Base-by-base conservation (phyloP, 2,329 filamentous ascomycete genomes). In the Arachnopeziza araneosa region DNA sequence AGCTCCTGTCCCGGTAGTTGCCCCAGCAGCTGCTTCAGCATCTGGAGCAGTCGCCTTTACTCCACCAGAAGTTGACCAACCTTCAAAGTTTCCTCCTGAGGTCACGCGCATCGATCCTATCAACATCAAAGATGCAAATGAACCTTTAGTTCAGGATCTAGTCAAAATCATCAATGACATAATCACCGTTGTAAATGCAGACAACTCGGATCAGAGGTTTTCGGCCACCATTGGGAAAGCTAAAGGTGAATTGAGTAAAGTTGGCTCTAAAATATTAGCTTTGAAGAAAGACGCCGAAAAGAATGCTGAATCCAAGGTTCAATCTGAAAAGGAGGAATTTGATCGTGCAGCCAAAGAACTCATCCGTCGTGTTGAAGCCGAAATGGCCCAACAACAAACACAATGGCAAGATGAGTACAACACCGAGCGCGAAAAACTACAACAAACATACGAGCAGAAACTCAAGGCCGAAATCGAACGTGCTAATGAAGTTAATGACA, bases 81-180 rank as follows among this genome's bases (percentile, higher is more conserved):
- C 83, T 36, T 88, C 84, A 48, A 80, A 77, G 62, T 83, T 83
- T 71, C 84, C 84, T 58, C 83, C 87, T 51, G 78, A 87, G 22
- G 77, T 77, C 23, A 70, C 86, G 62, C 84, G 85, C 19, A 91
- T 98, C 67, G 90, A 96, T 71, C 85, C 92, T 63, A 78, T 97
- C 60, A 83, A 83, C 55, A 83, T 96, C 24, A 81, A 84, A 57
- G 84, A 91, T 69, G 91, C 89, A 57, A 85, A 87, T 61, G 93
- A 98, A 73, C 90, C 91, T 26, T 83, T 96, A 44, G 90, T 98
- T 23, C 92, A 97, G 75, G 91, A 98, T 70, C 81, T 99, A 6
- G 91, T 96, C 61, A 93, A 91, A 78, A 93, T 96, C 77, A 83
- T 99, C 69, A 99, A 99, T 77, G 91, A 96, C 75, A 88, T 99